Evolutionary conservation across 495 filamentous ascomycete species (phyloP).

Genomic region (Cudoniella acicularis): DNA sequence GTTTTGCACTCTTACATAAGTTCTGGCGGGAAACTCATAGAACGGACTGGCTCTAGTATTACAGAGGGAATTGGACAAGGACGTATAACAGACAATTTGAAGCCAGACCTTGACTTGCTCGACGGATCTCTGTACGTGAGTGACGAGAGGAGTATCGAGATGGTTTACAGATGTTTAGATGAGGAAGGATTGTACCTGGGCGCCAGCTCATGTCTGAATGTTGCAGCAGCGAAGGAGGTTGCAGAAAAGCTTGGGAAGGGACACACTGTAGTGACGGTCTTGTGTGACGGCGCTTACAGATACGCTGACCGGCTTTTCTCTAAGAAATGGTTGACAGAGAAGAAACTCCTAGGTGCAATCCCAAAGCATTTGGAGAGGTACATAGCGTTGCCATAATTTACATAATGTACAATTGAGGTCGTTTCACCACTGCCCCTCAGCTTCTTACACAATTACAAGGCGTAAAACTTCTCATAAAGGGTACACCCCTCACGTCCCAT

Average conservation of each 20-base stretch:
- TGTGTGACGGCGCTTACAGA: constrained; percentile 93
- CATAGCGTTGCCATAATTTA: constrained; percentile 55
- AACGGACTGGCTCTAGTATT: constrained; percentile 84
- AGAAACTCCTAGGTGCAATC: constrained; percentile 78
- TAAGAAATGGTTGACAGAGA: constrained; percentile 79
- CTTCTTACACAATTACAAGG: too few species aligned
- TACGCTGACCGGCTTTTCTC: constrained; percentile 95
- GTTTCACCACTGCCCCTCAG: too few species aligned
- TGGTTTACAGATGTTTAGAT: constrained; percentile 96
- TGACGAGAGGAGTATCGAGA: constrained; percentile 93
- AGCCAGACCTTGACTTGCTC: constrained; percentile 76
- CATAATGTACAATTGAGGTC: constrained; percentile 4
- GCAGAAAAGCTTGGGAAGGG: constrained; percentile 87
- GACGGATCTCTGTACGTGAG: constrained; percentile 83
- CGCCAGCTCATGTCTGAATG: constrained; percentile 87
- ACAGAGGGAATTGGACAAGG: constrained; percentile 98
- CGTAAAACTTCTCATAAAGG: too few species aligned
- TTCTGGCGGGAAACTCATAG: constrained; percentile 75
- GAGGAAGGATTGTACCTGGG: constrained; percentile 97
- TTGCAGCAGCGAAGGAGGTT: constrained; percentile 91
- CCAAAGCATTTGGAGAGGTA: constrained; percentile 86
- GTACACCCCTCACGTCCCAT: too few species aligned
- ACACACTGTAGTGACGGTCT: constrained; percentile 86
- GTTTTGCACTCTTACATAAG: constrained; percentile 90
- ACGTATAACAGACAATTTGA: constrained; percentile 89